Percentiles rank a stretch among this genome's conserved stretches.
Conservation (phyloP, 257 asterid genomes). For the Solanum megistacrolobum region DNA sequence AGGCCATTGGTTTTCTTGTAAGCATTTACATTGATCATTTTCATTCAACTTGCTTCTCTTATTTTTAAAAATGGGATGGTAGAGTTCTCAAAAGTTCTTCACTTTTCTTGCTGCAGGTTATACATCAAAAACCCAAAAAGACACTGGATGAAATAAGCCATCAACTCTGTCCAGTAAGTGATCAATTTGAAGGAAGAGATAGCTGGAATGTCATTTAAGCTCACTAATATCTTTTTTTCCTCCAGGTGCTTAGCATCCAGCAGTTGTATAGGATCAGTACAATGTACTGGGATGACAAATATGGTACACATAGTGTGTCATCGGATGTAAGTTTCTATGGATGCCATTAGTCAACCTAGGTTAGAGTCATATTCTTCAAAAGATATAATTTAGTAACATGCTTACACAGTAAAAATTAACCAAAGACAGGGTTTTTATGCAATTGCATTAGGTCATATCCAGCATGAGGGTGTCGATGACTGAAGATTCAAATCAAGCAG, state of each 20-base stretch:
- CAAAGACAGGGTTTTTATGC: background rate
- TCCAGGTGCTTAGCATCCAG: constrained; percentile 89
- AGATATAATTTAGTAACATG: constrained; percentile 4
- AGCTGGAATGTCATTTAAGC: background rate
- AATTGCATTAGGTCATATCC: constrained; percentile 64
- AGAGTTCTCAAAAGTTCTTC: background rate
- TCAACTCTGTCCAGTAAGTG: constrained; percentile 78
- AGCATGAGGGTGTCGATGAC: constrained; percentile 91
- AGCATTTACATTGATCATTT: background rate
- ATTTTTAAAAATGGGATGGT: background rate
- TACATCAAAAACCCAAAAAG: constrained; percentile 95
- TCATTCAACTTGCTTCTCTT: background rate
- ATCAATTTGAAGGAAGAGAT: background rate
- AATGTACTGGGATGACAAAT: constrained; percentile 99
- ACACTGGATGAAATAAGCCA: constrained; percentile 83
- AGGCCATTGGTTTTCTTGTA: constrained; percentile 97
- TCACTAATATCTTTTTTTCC: constrained; percentile 2
- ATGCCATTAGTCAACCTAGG: constrained; percentile 27
- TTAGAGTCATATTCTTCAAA: constrained; percentile 22
- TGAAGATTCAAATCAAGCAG: constrained; percentile 87
- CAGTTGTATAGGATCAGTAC: constrained; percentile 93
- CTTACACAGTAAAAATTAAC: background rate
- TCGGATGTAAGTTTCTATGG: constrained; percentile 66
- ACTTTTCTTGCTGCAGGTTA: constrained; percentile 40
- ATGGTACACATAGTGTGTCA: constrained; percentile 93